Base-by-base conservation (phyloP, 2,329 filamentous ascomycete species). In the Cephalotrichum gorgonifer region DNA sequence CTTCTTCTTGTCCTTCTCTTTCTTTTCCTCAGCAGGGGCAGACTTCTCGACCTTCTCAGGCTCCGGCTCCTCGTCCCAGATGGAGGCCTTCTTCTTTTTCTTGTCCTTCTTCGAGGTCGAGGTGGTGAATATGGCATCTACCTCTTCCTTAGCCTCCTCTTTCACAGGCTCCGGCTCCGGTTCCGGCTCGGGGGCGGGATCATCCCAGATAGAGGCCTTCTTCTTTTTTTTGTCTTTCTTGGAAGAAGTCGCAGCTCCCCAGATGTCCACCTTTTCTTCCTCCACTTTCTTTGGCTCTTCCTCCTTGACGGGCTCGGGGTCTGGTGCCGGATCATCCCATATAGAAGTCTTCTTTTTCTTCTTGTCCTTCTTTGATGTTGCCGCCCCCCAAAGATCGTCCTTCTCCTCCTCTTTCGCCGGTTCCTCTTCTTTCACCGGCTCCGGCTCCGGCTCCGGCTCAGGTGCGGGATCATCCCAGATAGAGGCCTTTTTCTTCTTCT, bases 191-290 rank as follows among this genome's bases (percentile, higher is more conserved):
- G 38, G 28, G 25, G 41, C 53, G 6, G n/a, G n/a, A 5, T 59
- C 55, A 27, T 58, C 57, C n/a, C 48, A 38, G 12, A 39, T 49
- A 12, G 51, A 23, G 33, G 43, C 23, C 47, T 49, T 51, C 49
- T 59, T 66, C 54, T 70, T 69, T 56, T 73, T 73, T 25, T 48
- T 48, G n/a, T 43, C 31, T 35, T 50, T 53, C 33, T 73, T 74
- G 7, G 45, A 47, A 28, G 45, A 26, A 8, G 45, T n/a, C n/a
- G n/a, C n/a, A n/a, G n/a, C n/a, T n/a, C n/a, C n/a, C n/a, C n/a
- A 33, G 11, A 20, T 38, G 17, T n/a, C 17, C 44, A 30, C n/a
- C 20, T 15, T 14, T 6, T 38, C 33, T 9, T 39, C 35, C 14
- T 39, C 33, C 12, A 27, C 44, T 31, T 39, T 27, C 43, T 44